Evolutionary conservation across 2,329 filamentous ascomycete genomes (phyloP), one percentile per base, ranked within the genome.

Genomic region (Emmonsia crescens): DNA sequence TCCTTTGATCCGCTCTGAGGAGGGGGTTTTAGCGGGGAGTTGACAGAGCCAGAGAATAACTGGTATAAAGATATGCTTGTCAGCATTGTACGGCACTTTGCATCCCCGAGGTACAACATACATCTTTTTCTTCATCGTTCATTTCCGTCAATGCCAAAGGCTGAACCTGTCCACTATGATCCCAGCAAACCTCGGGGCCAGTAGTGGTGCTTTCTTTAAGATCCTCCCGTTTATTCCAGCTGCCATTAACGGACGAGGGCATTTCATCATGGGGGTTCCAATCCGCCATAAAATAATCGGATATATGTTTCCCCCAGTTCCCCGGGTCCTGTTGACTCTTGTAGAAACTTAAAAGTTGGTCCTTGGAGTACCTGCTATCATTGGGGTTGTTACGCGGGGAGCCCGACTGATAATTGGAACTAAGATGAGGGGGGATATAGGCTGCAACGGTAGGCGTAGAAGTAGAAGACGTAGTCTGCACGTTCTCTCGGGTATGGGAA

Each of bases 131-230:
- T 60, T 85, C 83, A 55, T 86, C 83, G 38, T 80, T 83, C 84
- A 96, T 85, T 51, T 89, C 85, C 64, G 84, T 81, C 66, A 96
- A 74, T 36, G 85, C 85, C 66, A 96, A 79, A 6, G 92, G 91
- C 65, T 84, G 82, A 52, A 85, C 81, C 60, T 82, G 82, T 29
- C 89, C 91, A 63, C 82, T 82, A 62, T 83, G 77, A 71, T 96
- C 89, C 94, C 93, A 99, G 74, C 92, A 97, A 49, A 93, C 84
- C 65, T 94, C 91, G n/a, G 92, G 89, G 52, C 93, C 91, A 70
- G 89, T 85, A 70, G 89, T 85, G 62, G 86, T 86, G 65, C 82
- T 79, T 65, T 88, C 85, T 72, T 91, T 88, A 63, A 82, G 83
- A 66, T 96, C 91, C 62, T 84, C 83, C 67, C 80, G 82, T 74